Conservation (phyloP, 1,139 yeast genomes). For the Taphrina populina region DNA sequence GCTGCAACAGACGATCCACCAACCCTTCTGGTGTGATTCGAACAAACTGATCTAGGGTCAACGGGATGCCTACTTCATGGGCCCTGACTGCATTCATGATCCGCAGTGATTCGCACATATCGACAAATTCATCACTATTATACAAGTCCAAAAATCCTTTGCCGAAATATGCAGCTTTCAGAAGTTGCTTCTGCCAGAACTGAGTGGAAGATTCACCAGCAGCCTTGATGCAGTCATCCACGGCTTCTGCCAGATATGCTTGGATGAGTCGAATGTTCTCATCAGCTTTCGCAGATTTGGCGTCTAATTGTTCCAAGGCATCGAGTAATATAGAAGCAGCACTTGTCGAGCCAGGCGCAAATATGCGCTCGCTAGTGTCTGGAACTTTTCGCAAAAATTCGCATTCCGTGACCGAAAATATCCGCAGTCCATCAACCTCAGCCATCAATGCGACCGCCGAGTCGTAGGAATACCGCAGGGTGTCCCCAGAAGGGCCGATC, state of each 20-base stretch:
- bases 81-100: slow-evolving; percentile 69
- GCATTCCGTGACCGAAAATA: slow-evolving; percentile 58
- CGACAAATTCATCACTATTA: slow-evolving; percentile 57
- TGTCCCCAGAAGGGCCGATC: slow-evolving; percentile 70
- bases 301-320: slow-evolving; percentile 69
- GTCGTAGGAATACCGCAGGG: slow-evolving; percentile 52
- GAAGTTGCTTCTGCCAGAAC: slow-evolving; percentile 72
- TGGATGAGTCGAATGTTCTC: slow-evolving; percentile 67
- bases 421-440: slow-evolving; percentile 70
- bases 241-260: slow-evolving; percentile 58
- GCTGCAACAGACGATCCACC: slow-evolving; percentile 57
- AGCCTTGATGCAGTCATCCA: slow-evolving; percentile 68
- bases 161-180: slow-evolving; percentile 84
- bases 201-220: slow-evolving; percentile 76
- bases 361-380: slow-evolving; percentile 58
- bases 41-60: slow-evolving; percentile 59
- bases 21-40: slow-evolving; percentile 51
- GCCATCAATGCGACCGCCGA: slow-evolving; percentile 49
- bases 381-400: slow-evolving; percentile 70
- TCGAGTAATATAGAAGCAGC: slow-evolving; percentile 82
- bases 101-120: slow-evolving; percentile 59
- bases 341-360: slow-evolving; percentile 77
- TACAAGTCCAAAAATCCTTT: slow-evolving; percentile 62
- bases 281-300: slow-evolving; percentile 78
- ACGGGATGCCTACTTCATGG: slow-evolving; percentile 63